A percentile compares a stretch with the other conserved stretches of the same genome.
phyloP scores from a whole-genome alignment of 2,329 filamentous ascomycete genomes.

The Aspergillus ochraceus region DNA sequence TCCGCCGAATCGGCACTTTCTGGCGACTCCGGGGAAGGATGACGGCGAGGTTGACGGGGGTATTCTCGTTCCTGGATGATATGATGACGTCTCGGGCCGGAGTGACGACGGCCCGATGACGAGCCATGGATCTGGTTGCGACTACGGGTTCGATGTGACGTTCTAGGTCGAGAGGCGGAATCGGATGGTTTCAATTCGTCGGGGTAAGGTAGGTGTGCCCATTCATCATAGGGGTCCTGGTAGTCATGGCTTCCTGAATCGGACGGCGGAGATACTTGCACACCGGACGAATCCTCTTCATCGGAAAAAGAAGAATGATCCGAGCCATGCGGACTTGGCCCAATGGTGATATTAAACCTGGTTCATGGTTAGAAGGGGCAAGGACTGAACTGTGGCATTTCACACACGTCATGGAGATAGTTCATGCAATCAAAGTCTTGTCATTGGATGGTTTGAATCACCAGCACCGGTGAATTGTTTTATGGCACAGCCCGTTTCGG shows the following conservation, averaged over 20 bases:
- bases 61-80: constrained; percentile 38
- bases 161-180: constrained; percentile 46
- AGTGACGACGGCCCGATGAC: constrained; percentile 40
- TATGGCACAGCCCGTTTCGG: not conserved
- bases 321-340: constrained; percentile 38
- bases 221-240: constrained; percentile 39
- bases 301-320: constrained; percentile 42
- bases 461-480: not conserved
- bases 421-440: not conserved
- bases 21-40: constrained; percentile 53
- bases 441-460: not conserved
- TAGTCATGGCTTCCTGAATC: constrained; percentile 42
- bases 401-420: constrained; percentile 23
- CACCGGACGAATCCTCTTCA: constrained; percentile 48
- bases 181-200: constrained; percentile 50
- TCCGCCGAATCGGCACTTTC: constrained; percentile 66
- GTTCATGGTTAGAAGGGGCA: constrained; percentile 12
- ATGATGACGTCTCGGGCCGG: constrained; percentile 38
- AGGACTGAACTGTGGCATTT: constrained; percentile 9
- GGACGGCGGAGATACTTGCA: constrained; percentile 45
- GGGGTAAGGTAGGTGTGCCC: constrained; percentile 43
- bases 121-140: constrained; percentile 40
- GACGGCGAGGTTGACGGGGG: constrained; percentile 41
- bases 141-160: constrained; percentile 37
- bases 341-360: constrained; percentile 48